phyloP scores from a whole-genome alignment of 2,329 filamentous ascomycete species.

The Ophiocordyceps robertsii region DNA sequence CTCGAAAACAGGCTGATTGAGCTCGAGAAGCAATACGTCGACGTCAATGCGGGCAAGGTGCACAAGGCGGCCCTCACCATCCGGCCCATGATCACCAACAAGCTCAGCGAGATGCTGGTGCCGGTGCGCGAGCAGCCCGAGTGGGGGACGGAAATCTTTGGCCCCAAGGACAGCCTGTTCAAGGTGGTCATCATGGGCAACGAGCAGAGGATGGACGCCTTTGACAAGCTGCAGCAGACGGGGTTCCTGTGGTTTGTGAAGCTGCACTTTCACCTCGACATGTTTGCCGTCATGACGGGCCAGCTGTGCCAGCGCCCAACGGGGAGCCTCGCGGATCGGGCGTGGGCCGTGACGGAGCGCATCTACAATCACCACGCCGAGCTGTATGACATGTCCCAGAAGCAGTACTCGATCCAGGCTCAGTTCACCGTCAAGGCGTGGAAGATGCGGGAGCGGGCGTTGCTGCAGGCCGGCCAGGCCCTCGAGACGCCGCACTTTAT shows the following conservation, averaged over 20 bases:
- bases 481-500: conserved; percentile 33
- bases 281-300: conserved; percentile 40
- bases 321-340: conserved; percentile 37
- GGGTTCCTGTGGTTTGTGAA: conserved; percentile 44
- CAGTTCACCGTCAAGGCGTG: conserved; percentile 37
- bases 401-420: conserved; percentile 29
- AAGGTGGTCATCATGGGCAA: conserved; percentile 35
- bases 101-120: conserved; percentile 32
- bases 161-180: conserved; percentile 40
- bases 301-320: conserved; percentile 35
- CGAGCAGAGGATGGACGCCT: conserved; percentile 32
- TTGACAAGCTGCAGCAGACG: conserved; percentile 25
- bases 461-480: conserved; percentile 20
- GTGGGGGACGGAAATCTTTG: conserved; percentile 34
- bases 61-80: conserved; percentile 36
- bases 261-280: conserved; percentile 40
- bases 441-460: conserved; percentile 31
- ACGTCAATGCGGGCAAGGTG: conserved; percentile 36
- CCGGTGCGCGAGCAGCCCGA: conserved; percentile 33
- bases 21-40: conserved; percentile 35
- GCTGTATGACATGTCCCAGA: conserved; percentile 33
- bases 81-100: conserved; percentile 33
- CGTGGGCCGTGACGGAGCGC: conserved; percentile 33
- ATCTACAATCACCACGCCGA: conserved; percentile 36
- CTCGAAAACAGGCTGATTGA: conserved; percentile 29